Evolutionary conservation across 2,329 filamentous ascomycete genomes (phyloP).

Genomic region (Pseudonectria foliicola): DNA sequence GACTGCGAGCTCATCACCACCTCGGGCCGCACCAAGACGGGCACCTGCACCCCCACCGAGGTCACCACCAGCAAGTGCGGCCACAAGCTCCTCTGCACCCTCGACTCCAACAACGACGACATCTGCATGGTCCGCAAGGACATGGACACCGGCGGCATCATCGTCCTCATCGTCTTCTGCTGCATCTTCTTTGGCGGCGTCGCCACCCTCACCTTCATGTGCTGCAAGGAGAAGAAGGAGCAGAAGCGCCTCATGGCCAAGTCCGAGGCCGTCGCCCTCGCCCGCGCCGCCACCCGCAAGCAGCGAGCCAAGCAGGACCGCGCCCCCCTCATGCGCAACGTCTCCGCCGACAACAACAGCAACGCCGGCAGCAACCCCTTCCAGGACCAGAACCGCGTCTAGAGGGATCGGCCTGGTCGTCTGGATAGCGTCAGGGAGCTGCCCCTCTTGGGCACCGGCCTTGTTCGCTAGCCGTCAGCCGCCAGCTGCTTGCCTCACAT

Average conservation of each 20-base stretch:
- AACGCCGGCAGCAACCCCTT: slow-evolving; percentile 27
- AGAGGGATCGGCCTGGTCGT: slow-evolving; percentile 14
- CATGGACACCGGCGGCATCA: slow-evolving; percentile 38
- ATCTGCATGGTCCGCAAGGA: slow-evolving; percentile 36
- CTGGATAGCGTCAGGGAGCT: slow-evolving; percentile 16
- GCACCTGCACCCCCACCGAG: slow-evolving; percentile 33
- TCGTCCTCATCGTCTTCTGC: slow-evolving; percentile 42
- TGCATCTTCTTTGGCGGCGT: slow-evolving; percentile 31
- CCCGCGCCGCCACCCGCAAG: slow-evolving; percentile 41
- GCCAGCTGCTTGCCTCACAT: no score
- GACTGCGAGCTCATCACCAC: slow-evolving; percentile 34
- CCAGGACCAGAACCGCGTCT: slow-evolving; percentile 28
- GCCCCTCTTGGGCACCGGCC: background rate
- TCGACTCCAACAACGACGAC: slow-evolving; percentile 27
- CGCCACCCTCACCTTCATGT: slow-evolving; percentile 40
- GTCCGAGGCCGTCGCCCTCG: slow-evolving; percentile 44
- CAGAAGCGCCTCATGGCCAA: slow-evolving; percentile 37
- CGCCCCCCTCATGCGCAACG: slow-evolving; percentile 31
- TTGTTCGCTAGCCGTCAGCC: no score
- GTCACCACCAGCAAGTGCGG: slow-evolving; percentile 33
- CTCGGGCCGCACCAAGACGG: slow-evolving; percentile 26
- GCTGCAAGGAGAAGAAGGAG: slow-evolving; percentile 42
- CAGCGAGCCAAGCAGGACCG: slow-evolving; percentile 28
- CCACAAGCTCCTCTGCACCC: slow-evolving; percentile 37
- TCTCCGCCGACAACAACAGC: slow-evolving; percentile 16